Conservation (phyloP, 176 grass and related monocot genomes). For the Dactylis glomerata region DNA sequence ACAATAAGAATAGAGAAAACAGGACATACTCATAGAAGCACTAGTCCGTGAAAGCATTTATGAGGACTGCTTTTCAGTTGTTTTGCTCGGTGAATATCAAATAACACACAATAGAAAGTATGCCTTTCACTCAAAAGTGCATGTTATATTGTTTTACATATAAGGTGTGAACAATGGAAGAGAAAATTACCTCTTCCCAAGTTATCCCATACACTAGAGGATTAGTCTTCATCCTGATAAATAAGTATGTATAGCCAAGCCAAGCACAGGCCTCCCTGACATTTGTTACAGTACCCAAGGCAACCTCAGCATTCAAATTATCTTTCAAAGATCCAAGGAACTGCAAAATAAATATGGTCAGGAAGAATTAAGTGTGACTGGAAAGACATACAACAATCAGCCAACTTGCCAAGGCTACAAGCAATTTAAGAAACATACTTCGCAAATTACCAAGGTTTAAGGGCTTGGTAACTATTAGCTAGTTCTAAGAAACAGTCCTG, state of each 20-base stretch:
- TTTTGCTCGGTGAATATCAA: constrained; percentile 1
- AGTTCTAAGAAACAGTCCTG: neutral
- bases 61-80: neutral
- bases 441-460: constrained; percentile 9
- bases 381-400: constrained; percentile 19
- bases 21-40: constrained; percentile 3
- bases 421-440: neutral
- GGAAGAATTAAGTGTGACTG: neutral
- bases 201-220: constrained; percentile 92
- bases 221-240: constrained; percentile 99
- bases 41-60: neutral
- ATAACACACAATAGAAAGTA: constrained; percentile 16
- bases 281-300: constrained; percentile 96
- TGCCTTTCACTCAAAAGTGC: constrained; percentile 4
- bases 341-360: constrained; percentile 34
- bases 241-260: constrained; percentile 99
- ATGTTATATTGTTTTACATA: neutral
- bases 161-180: constrained; percentile 2
- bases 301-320: constrained; percentile 98
- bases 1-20: constrained; percentile 10
- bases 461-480: neutral
- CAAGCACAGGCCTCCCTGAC: constrained; percentile 93
- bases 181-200: constrained; percentile 79
- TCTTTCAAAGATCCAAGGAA: constrained; percentile 94
- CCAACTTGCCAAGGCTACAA: constrained; percentile 6